A percentile compares a stretch with the other conserved stretches of the same genome.
Evolutionary conservation across 768 basidiomycete species (phyloP).

Genomic region (Phallus indusiatus): DNA sequence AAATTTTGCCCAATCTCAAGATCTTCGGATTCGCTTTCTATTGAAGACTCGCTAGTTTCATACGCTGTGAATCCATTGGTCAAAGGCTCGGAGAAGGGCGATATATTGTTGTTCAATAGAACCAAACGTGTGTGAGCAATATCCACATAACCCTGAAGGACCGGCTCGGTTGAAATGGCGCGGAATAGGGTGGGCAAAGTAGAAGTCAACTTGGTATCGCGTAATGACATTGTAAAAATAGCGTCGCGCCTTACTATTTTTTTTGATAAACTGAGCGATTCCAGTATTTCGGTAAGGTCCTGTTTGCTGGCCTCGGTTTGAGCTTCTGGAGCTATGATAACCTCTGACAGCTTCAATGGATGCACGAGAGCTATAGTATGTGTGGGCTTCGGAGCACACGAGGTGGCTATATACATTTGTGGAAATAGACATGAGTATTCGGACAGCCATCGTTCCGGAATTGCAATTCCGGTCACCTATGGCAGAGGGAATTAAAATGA

Average conservation of each 20-base stretch:
- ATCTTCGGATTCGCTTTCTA: slow-evolving; percentile 25
- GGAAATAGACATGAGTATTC: not conserved
- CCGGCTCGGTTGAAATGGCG: slow-evolving; percentile 58
- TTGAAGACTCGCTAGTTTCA: not conserved
- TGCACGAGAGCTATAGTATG: slow-evolving; percentile 12
- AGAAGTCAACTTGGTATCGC: not conserved
- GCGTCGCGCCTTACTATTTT: slow-evolving; percentile 45
- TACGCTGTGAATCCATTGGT: not conserved
- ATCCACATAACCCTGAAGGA: slow-evolving; percentile 56
- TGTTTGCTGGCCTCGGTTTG: slow-evolving; percentile 26
- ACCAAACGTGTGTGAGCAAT: slow-evolving; percentile 44
- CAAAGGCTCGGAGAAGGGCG: not conserved
- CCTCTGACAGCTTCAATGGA: slow-evolving; percentile 35
- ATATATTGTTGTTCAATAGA: slow-evolving; percentile 16
- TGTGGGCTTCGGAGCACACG: not conserved
- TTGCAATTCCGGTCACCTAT: slow-evolving; percentile 1
- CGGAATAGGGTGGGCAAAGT: slow-evolving; percentile 24
- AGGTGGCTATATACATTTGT: not conserved
- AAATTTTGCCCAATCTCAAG: slow-evolving; percentile 71
- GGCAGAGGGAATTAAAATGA: not conserved
- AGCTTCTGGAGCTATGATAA: slow-evolving; percentile 44
- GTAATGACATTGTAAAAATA: slow-evolving; percentile 22
- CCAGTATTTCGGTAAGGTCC: slow-evolving; percentile 29
- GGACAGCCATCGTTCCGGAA: slow-evolving; percentile 6
- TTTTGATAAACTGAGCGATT: slow-evolving; percentile 32